phyloP scores from a whole-genome alignment of 2,329 filamentous ascomycete genomes.

The Tolypocladium endophyticum region DNA sequence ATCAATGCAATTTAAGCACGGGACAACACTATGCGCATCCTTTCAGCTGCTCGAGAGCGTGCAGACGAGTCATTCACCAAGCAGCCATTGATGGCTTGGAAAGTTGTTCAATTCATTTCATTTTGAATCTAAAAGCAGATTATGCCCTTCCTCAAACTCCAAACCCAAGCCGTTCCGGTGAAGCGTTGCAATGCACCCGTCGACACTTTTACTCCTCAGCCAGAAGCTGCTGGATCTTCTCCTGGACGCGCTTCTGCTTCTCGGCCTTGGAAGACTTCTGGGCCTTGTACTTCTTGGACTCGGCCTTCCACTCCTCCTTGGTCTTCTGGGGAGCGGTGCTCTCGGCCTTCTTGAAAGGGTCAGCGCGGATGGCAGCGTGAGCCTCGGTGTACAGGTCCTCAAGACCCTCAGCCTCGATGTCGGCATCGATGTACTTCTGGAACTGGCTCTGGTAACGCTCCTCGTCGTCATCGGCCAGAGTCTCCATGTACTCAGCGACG shows the following conservation, averaged over 20 bases:
- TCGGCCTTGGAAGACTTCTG: constrained; percentile 73
- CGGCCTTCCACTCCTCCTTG: constrained; percentile 95
- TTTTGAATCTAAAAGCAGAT: constrained; percentile 20
- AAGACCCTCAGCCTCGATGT: constrained; percentile 88
- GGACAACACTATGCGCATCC: not conserved
- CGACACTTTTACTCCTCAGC: constrained; percentile 29
- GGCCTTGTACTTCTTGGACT: constrained; percentile 81
- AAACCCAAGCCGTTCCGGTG: constrained; percentile 18
- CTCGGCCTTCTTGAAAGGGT: constrained; percentile 91
- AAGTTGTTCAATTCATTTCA: constrained; percentile 19
- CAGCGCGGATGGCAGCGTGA: constrained; percentile 92
- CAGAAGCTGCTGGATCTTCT: constrained; percentile 78
- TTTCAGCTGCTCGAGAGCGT: not conserved
- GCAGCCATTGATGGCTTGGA: not conserved
- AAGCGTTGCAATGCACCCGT: constrained; percentile 2
- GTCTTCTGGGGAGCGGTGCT: constrained; percentile 72
- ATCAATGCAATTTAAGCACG: not conserved
- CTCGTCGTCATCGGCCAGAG: constrained; percentile 97
- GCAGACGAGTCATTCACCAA: not conserved
- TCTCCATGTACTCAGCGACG: constrained; percentile 99
- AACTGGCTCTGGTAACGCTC: constrained; percentile 99
- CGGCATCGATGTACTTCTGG: constrained; percentile 94
- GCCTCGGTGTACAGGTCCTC: constrained; percentile 95
- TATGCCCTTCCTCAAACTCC: constrained; percentile 26
- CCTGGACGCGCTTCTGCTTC: constrained; percentile 75